phyloP scores from a whole-genome alignment of 2,329 filamentous ascomycete genomes.

The Verticillium albo-atrum region DNA sequence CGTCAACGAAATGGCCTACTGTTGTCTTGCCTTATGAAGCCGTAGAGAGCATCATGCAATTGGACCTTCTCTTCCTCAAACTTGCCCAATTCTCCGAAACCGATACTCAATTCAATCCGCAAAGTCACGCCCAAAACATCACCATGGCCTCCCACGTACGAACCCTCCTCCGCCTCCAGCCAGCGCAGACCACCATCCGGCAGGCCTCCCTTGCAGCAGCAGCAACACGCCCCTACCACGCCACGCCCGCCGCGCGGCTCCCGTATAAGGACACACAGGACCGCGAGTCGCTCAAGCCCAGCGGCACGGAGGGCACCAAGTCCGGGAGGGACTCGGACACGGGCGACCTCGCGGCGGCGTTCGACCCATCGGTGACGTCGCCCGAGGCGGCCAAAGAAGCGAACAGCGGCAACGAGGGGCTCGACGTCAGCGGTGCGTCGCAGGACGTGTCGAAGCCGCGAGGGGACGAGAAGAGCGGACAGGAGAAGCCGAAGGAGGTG shows the following conservation, averaged over 20 bases:
- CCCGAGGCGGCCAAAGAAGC: slow-evolving; percentile 55
- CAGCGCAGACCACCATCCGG: not conserved
- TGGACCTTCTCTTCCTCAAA: not conserved
- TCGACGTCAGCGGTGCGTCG: slow-evolving; percentile 42
- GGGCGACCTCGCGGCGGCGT: slow-evolving; percentile 58
- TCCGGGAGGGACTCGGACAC: slow-evolving; percentile 60
- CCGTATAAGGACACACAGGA: slow-evolving; percentile 51
- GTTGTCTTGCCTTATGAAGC: not conserved
- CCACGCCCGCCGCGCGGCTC: slow-evolving; percentile 16
- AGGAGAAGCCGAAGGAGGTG: slow-evolving; percentile 25
- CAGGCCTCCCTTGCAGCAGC: slow-evolving; percentile 5
- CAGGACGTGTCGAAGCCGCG: slow-evolving; percentile 34
- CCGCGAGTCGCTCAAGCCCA: slow-evolving; percentile 60
- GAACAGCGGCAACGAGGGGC: slow-evolving; percentile 26
- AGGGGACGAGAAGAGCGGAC: slow-evolving; percentile 25
- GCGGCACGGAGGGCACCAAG: slow-evolving; percentile 62
- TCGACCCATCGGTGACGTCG: slow-evolving; percentile 61
- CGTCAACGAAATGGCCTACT: not conserved
- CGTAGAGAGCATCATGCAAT: not conserved
- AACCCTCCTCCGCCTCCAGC: not conserved
- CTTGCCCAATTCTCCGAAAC: not conserved
- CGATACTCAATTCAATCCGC: not conserved
- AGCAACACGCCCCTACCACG: slow-evolving; percentile 25
- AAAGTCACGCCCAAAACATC: not conserved
- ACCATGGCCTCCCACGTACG: not conserved